Evolutionary conservation across 805 yeast species (phyloP), one percentile per base, ranked within the genome.

Genomic region (Candida ficus): DNA sequence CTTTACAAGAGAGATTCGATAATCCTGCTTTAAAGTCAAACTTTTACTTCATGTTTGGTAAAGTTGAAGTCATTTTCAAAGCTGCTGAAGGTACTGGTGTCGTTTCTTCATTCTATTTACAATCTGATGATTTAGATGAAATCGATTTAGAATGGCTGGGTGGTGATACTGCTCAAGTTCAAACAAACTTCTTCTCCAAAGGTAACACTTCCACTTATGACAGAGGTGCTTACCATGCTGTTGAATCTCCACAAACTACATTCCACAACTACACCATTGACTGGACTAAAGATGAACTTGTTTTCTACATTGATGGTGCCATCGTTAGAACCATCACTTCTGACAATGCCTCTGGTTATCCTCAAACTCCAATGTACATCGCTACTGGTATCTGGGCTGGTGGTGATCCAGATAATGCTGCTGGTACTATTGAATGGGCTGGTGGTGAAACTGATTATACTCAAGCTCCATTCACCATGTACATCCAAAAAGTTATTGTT

Each of bases 121-220:
- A 87, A 57, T 68, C 76, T 52, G 96, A 90, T 59, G 95, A 83
- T 54, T 67, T 82, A 48, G 97, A 90, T 62, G 97, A 90, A 63
- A 78, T 90, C 35, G 97, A 90, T 63, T 56, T 84, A 36, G 96
- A 90, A 61, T 83, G 93, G 80, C 69, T 84, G 33, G 96, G 96
- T 16, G 79, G 85, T 35, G 95, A 89, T 57, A 68, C 68, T 20
- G 70, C 76, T 31, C 81, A 86, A 57, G 77, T 83, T 51, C 95
- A 86, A 63, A 70, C 89, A 20, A 84, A 84, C 58, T 90, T 63
- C 61, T 89, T 87, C 66, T 76, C 88, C 28, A 83, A 89, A 59
- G 96, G 96, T 45, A 66, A 80, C 56, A 78, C 86, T 3, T 60
- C 80, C 10, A 77, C 91, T 4, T 87, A 82, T 55, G 87, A 85